Base-by-base conservation (phyloP, 352 stramenopile species). In the Globisporangium nodosum region DNA sequence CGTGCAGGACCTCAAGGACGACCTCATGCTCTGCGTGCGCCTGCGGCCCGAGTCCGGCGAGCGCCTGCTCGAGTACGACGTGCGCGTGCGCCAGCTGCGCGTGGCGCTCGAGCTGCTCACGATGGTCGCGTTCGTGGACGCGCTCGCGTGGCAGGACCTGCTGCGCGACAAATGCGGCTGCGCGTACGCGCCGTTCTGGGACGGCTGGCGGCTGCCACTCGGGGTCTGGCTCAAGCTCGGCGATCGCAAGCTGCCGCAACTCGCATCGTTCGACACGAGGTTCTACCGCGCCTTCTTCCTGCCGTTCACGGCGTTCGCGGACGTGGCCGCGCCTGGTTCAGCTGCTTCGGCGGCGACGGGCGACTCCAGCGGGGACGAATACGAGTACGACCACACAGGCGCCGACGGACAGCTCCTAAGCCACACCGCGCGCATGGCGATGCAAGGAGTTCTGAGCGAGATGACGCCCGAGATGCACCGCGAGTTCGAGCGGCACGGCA, bases 1-100 rank as follows among this genome's bases (percentile, higher is more conserved):
- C 3, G n/a, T 56, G 33, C 5, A 40, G 31, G 50, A 56, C 50
- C 35, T 21, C n/a, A 56, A 56, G n/a, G 31, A 24, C 50, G 50
- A 56, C 51, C 51, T 56, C 31, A 31, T 56, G 51, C 51, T 56
- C 35, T 56, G 51, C 51, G 51, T 56, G n/a, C 51, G 51, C 18
- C 37, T 56, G 51, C 51, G 51, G 20, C 51, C 51, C 20, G 51
- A 48, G 33, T 12, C 35, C 9, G 11, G 12, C 51, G 51, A 56
- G 35, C 51, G 33, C 2, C 51, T 56, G 20, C 2, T 13, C 4
- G 11, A 12, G 3, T 56, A 56, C 51, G 33, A 48, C n/a, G 51
- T 30, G 51, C 51, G 51, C 51, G 51, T 56, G 5, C 33, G 42
- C 11, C 35, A 11, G 5, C 51, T 56, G 11, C 51, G 51, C 35